Evolutionary conservation across 306 rosid species (phyloP), one percentile per base, ranked within the genome.

Genomic region (Cucurbita ficifolia): DNA sequence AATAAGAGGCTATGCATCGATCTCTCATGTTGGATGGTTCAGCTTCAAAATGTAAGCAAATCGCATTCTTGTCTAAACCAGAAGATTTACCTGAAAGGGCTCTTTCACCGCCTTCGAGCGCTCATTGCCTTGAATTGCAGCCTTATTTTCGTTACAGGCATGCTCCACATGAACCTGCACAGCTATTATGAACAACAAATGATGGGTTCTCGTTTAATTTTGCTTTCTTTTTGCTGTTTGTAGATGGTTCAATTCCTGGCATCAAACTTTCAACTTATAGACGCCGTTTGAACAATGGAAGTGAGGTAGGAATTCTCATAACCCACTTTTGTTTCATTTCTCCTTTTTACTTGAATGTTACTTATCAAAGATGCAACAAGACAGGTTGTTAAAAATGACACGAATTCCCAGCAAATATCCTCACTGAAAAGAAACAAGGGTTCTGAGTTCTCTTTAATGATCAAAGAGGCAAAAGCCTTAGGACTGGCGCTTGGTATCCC

Each of bases 161-260:
- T 75, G 75, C 69, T 24, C 43, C 17, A 55, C 38, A 58, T 58
- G 12, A 58, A 24, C 5, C 18, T 7, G n/a, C n/a, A 59, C 43
- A 4, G 24, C 18, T 59, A 51, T 77, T 69, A 11, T 59, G 79
- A 42, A 54, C 54, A 75, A 60, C 68, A 13, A 40, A 51, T 79
- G 21, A 42, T 59, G 60, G 73, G 39, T 79, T 49, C 10, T 36
- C 9, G 33, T 39, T 42, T 39, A 62, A 63, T 63, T 38, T 63
- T 61, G 19, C 69, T 1, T 61, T 61, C 69, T 17, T 79, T 83
- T 81, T 51, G 64, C 80, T 38, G 75, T 70, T 75, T 38, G 46
- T 72, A 87, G 97, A 91, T 82, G 96, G 97, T 80, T 83, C 97
- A n/a, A 87, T 88, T 82, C 97, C 97, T 55, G 88, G 89, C 49